phyloP scores from a whole-genome alignment of 2,329 filamentous ascomycete genomes.

The Fusarium nelsonii region DNA sequence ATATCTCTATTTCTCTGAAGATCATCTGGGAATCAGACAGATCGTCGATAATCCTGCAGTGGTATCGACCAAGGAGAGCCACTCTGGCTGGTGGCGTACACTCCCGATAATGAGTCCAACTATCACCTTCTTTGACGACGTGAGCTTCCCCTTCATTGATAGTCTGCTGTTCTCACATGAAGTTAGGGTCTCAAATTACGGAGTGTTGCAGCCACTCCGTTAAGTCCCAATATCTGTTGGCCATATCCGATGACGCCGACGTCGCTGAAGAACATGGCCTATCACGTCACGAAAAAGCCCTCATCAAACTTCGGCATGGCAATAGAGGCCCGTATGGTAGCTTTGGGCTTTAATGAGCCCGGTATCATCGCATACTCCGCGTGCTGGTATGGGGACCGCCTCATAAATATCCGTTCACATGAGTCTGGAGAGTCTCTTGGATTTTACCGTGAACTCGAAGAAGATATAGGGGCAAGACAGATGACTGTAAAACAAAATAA shows the following conservation, averaged over 20 bases:
- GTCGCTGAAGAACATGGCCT: constrained; percentile 9
- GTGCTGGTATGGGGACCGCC: constrained; percentile 16
- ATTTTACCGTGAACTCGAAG: constrained; percentile 21
- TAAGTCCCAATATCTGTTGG: constrained; percentile 20
- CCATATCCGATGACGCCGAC: constrained; percentile 9
- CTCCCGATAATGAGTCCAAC: neutral
- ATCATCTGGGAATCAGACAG: constrained; percentile 31
- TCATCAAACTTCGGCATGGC: neutral
- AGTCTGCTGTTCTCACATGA: neutral
- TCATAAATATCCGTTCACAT: constrained; percentile 18
- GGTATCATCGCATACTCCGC: constrained; percentile 22
- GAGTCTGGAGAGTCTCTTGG: constrained; percentile 3
- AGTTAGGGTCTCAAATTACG: constrained; percentile 30
- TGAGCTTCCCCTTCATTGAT: neutral
- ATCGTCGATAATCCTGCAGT: constrained; percentile 1
- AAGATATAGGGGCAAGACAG: neutral
- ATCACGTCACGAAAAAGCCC: constrained; percentile 1
- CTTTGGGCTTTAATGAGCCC: constrained; percentile 20
- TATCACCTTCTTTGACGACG: constrained; percentile 21
- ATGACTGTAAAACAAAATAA: neutral
- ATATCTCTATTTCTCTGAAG: constrained; percentile 26
- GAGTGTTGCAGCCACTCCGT: neutral
- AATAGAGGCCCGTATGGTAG: constrained; percentile 15
- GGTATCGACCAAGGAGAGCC: neutral
- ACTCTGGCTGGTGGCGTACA: constrained; percentile 30